Evolutionary conservation across 2,329 filamentous ascomycete genomes (phyloP).

Genomic region (Penicillium decumbens): DNA sequence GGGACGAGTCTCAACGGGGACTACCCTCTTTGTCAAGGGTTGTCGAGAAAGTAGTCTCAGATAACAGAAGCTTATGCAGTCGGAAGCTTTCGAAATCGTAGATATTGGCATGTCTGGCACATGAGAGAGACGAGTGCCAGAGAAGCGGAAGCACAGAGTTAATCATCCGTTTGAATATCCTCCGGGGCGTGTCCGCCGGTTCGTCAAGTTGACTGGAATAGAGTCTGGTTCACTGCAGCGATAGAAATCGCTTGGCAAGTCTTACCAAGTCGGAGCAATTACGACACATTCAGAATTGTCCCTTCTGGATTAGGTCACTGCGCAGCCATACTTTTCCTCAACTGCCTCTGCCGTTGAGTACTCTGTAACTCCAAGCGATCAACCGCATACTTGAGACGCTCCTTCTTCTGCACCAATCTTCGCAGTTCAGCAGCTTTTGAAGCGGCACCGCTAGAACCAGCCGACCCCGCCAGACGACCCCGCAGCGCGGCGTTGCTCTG

Average conservation of each 20-base stretch:
- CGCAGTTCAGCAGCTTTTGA: constrained; percentile 57
- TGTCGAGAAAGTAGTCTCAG: neutral
- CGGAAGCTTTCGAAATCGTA: neutral
- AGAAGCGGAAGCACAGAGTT: neutral
- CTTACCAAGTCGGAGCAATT: neutral
- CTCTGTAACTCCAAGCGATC: constrained; percentile 81
- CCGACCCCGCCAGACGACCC: constrained; percentile 25
- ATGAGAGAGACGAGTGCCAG: neutral
- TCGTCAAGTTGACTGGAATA: neutral
- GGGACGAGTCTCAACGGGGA: neutral
- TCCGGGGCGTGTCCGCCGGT: neutral
- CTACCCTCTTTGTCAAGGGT: neutral
- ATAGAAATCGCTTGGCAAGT: neutral
- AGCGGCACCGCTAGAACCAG: constrained; percentile 24
- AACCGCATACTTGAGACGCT: constrained; percentile 79
- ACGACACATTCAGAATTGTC: neutral
- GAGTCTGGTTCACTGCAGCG: neutral
- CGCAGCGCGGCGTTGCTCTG: constrained; percentile 19
- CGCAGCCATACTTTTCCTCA: constrained; percentile 68
- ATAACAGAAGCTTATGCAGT: neutral
- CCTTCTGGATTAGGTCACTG: constrained; percentile 25
- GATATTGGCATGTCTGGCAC: too few species aligned
- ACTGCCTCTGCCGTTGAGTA: constrained; percentile 66
- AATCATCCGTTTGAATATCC: neutral
- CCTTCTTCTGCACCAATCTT: constrained; percentile 73